Percentiles rank a stretch among this genome's conserved stretches.
Conservation (phyloP, 1,139 yeast species). For the Yamadazyma taylorii region DNA sequence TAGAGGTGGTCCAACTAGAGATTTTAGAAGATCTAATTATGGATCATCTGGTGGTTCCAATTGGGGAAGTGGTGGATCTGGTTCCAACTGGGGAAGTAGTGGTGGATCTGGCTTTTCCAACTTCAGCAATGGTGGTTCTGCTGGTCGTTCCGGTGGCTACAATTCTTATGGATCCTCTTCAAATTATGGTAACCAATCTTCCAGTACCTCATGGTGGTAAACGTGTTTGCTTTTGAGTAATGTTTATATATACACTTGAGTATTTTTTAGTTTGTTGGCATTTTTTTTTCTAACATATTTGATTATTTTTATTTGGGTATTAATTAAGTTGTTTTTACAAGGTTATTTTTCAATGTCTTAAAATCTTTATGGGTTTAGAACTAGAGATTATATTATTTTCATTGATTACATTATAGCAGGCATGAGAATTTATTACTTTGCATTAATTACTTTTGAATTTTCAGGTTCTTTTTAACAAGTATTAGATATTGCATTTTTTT, state of each 20-base stretch:
- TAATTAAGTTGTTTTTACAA: slow-evolving; percentile 2
- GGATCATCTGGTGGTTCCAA: slow-evolving; percentile 28
- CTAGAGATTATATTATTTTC: too few species aligned
- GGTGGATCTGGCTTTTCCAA: slow-evolving; percentile 22
- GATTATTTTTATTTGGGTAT: slow-evolving; percentile 1
- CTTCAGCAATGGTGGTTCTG: slow-evolving; percentile 14
- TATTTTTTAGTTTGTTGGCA: neutral
- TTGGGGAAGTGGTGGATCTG: slow-evolving; percentile 25
- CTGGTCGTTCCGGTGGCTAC: slow-evolving; percentile 18
- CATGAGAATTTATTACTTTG: slow-evolving; percentile 18
- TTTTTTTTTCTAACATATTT: too few species aligned
- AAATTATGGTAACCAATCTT: slow-evolving; percentile 36
- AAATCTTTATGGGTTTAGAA: neutral
- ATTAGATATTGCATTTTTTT: slow-evolving; percentile 11
- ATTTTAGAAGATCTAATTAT: slow-evolving; percentile 54
- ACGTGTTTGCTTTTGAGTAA: neutral
- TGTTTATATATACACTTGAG: slow-evolving; percentile 1
- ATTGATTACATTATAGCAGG: too few species aligned
- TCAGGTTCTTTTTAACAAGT: slow-evolving; percentile 9
- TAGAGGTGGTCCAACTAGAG: slow-evolving; percentile 50
- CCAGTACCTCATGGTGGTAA: slow-evolving; percentile 45
- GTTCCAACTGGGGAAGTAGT: slow-evolving; percentile 27
- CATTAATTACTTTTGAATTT: slow-evolving; percentile 20
- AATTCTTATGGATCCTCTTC: slow-evolving; percentile 13
- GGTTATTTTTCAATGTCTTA: slow-evolving; percentile 9